Base-by-base conservation (phyloP, 2,329 filamentous ascomycete genomes). In the Parafenestella ontariensis region DNA sequence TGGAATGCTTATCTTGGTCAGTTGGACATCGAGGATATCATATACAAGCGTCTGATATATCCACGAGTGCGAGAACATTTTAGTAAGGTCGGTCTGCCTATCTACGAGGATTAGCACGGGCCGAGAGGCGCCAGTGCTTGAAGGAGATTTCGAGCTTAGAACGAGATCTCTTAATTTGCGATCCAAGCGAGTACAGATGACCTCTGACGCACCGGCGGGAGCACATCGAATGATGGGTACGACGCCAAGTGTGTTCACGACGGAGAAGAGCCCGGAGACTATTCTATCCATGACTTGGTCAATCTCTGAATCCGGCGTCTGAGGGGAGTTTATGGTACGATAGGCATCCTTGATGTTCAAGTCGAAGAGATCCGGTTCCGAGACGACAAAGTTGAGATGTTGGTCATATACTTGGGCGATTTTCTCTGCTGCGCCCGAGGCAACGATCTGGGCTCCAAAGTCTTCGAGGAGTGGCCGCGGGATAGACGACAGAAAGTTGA, bases 211-310 rank as follows among this genome's bases (percentile, higher is more conserved):
- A 31, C 92, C 93, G 45, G 89, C 92, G 73, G 95, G 96, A 6
- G 95, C 93, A 71, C 92, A 97, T 63, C 95, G 85, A 69, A 99
- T 98, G 64, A 99, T 92, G 6, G 95, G 95, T 64, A 99, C 96
- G 2, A 93, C 88, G 89, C 92, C 94, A 92, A 97, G 96, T 5
- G 95, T 99, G n/a, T 96, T 95, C 55, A 95, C 89, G 44, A 99
- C 95, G 60, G 93, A 97, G 78, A 98, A 99, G n/a, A 99, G 81
- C 0, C 95, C 95, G 68, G 90, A 96, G 46, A 99, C 95, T 60
- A 98, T 94, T 64, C 88, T 88, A 75, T 99, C 94, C 28, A 99
- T 86, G 33, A 95, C 87, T 47, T 85, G 82, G 70, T 98, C 95
- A 49, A 99, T 84, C 71, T 95, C 90, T 54, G 95, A 91, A 66